Conservation (phyloP, 1,284 basidiomycete genomes). For the Rhodotorula sp. region DNA sequence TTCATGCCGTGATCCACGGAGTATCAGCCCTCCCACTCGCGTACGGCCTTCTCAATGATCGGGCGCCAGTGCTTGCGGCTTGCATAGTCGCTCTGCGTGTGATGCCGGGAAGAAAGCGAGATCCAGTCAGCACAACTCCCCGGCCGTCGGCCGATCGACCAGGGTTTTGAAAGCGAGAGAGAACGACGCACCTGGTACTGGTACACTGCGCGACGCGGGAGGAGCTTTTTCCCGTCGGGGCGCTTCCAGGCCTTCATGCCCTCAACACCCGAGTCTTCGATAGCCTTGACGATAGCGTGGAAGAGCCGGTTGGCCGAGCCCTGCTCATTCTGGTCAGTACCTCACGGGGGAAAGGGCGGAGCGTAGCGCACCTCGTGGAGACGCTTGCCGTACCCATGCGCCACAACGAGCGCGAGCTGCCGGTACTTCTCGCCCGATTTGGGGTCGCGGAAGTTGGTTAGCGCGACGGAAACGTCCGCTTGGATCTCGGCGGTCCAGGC, state of each 20-base stretch:
- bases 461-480: constrained; percentile 43
- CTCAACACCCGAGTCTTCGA: constrained; percentile 31
- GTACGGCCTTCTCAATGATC: constrained; percentile 14
- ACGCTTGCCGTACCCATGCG: constrained; percentile 40
- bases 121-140: too few species aligned
- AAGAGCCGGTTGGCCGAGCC: constrained; percentile 34
- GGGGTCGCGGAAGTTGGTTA: constrained; percentile 37
- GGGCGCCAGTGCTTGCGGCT: constrained; percentile 33
- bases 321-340: too few species aligned
- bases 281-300: constrained; percentile 24
- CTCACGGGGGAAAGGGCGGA: neutral
- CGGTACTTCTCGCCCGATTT: constrained; percentile 28
- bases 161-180: too few species aligned
- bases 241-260: constrained; percentile 37
- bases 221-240: constrained; percentile 38
- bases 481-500: constrained; percentile 45
- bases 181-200: constrained; percentile 11
- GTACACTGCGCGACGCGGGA: constrained; percentile 36
- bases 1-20: neutral
- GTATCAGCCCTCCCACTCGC: constrained; percentile 23
- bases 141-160: too few species aligned
- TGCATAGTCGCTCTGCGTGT: neutral
- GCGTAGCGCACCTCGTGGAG: constrained; percentile 2
- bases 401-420: constrained; percentile 45
- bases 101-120: neutral